phyloP scores from a whole-genome alignment of 1,139 yeast species.

The Debaryomyces sp. region DNA sequence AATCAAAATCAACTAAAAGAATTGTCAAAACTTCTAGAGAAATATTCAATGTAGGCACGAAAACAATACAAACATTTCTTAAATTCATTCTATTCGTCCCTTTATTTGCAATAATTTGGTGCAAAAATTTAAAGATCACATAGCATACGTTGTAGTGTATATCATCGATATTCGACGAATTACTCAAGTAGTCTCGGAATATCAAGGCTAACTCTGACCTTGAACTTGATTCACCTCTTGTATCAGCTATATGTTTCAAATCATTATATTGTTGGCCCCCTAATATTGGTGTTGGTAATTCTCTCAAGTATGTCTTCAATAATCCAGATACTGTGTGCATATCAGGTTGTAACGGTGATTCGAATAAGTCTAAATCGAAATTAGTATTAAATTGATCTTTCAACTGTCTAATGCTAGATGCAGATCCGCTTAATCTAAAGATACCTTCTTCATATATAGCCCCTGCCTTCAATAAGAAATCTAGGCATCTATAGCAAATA shows the following conservation, averaged over 20 bases:
- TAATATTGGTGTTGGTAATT: conserved; percentile 65
- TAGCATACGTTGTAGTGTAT: conserved; percentile 64
- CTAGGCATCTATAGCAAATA: conserved; percentile 75
- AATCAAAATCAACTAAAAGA: conserved; percentile 64
- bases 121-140: conserved; percentile 67
- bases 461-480: conserved; percentile 63
- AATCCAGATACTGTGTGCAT: conserved; percentile 81
- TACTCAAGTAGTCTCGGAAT: conserved; percentile 35
- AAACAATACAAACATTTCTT: conserved; percentile 78
- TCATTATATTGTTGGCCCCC: conserved; percentile 51
- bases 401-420: conserved; percentile 71
- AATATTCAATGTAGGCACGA: conserved; percentile 80
- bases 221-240: conserved; percentile 19
- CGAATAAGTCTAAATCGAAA: conserved; percentile 67
- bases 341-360: conserved; percentile 49
- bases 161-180: conserved; percentile 26
- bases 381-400: conserved; percentile 67
- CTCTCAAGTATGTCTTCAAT: conserved; percentile 72
- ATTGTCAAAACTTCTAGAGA: conserved; percentile 66
- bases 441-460: conserved; percentile 89
- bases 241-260: conserved; percentile 29
- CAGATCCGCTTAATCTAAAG: conserved; percentile 88
- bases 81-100: conserved; percentile 81
- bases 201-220: conserved; percentile 30
- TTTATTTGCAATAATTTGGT: conserved; percentile 63